These are phyloP conservation scores for Lenwebbia sp. DNA, from an alignment of 345 rosid species.

Conservation along the genomic window DNA sequence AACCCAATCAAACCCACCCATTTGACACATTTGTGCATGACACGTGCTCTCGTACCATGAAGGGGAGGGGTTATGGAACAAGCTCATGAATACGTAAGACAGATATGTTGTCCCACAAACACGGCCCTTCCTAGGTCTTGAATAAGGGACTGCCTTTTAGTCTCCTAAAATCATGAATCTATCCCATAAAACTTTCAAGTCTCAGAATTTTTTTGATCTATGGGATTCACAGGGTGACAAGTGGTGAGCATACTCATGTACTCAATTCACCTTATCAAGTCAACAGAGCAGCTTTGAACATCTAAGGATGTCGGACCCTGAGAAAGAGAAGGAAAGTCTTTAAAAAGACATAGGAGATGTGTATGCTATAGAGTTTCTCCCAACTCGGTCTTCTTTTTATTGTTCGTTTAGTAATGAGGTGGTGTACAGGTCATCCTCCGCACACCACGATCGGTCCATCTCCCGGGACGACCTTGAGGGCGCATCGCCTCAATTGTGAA, in stretches of 20 bases:
- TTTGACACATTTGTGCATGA: not conserved
- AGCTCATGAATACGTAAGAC: not conserved
- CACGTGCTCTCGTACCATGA: not conserved
- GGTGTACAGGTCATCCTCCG: too few relatives aligned
- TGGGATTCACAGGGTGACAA: not conserved
- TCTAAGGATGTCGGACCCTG: not conserved
- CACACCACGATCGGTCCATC: too few relatives aligned
- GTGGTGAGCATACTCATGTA: not conserved
- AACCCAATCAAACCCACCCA: too few relatives aligned
- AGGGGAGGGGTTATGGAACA: not conserved
- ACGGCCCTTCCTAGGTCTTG: not conserved
- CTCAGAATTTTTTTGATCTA: not conserved
- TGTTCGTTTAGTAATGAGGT: too few relatives aligned
- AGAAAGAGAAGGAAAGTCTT: not conserved
- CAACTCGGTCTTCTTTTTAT: too few relatives aligned
- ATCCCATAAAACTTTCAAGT: not conserved
- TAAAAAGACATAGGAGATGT: too few relatives aligned
- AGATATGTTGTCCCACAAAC: not conserved
- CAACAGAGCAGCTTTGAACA: not conserved
- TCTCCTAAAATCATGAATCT: not conserved
- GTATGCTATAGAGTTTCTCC: too few relatives aligned
- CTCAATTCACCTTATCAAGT: not conserved
- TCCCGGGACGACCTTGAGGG: too few relatives aligned
- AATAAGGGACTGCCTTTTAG: not conserved
- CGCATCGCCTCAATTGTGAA: too few relatives aligned